phyloP scores from a whole-genome alignment of 371 early-diverging fungal species.

The Dinochytrium kinnereticum region DNA sequence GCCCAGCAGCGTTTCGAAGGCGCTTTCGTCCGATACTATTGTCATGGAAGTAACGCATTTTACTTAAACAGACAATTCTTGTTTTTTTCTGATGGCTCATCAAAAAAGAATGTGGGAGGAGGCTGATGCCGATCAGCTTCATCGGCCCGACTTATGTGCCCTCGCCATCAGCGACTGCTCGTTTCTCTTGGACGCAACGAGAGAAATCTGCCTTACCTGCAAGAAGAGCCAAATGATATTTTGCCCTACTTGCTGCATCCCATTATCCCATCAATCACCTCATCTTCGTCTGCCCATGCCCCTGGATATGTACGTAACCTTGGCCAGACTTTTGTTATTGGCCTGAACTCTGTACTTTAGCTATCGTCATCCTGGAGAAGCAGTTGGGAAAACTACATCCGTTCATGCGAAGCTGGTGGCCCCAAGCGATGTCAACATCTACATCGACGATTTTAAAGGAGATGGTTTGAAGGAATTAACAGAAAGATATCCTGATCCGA shows the following conservation, averaged over 20 bases:
- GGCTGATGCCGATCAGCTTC: neutral
- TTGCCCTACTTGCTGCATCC: conserved; percentile 73
- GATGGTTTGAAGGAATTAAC: conserved; percentile 57
- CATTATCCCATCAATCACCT: conserved; percentile 39
- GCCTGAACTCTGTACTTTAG: conserved; percentile 42
- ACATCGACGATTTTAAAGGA: conserved; percentile 32
- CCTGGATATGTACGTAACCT: conserved; percentile 68
- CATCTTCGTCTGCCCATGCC: conserved; percentile 72
- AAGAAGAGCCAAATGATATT: conserved; percentile 70
- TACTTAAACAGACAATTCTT: neutral
- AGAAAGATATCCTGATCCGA: conserved; percentile 62
- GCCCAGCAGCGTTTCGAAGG: no score
- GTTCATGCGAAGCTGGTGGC: conserved; percentile 80
- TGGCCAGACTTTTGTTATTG: neutral
- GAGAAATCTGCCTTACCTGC: conserved; percentile 59
- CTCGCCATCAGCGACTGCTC: neutral
- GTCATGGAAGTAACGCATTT: no score
- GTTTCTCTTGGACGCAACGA: neutral
- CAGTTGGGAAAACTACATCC: conserved; percentile 85
- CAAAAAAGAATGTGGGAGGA: neutral
- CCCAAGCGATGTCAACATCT: conserved; percentile 66
- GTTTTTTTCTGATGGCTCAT: neutral
- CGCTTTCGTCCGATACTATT: neutral
- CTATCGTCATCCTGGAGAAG: conserved; percentile 80
- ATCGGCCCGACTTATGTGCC: neutral